Conservation (phyloP, 768 basidiomycete genomes). For the Boletus bicolor region DNA sequence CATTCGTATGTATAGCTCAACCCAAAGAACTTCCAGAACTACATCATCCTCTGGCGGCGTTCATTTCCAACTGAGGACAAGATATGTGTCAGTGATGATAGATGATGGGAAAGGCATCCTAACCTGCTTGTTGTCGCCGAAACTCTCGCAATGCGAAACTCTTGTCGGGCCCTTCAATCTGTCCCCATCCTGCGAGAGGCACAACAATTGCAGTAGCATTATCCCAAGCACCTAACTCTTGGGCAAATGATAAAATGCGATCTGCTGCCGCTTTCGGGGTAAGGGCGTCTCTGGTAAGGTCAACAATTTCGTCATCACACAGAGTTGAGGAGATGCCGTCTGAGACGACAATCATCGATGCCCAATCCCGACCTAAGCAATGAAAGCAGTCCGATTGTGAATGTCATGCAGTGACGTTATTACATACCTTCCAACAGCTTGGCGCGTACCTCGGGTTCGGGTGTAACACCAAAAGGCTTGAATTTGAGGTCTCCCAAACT, state of each 20-base stretch:
- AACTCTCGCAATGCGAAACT: slow-evolving; percentile 85
- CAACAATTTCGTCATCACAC: slow-evolving; percentile 92
- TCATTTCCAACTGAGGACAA: slow-evolving; percentile 54
- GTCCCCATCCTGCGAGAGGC: slow-evolving; percentile 91
- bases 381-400: background rate
- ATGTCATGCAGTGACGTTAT: background rate
- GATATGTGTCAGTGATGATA: slow-evolving; percentile 1
- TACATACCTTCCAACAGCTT: slow-evolving; percentile 68
- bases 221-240: slow-evolving; percentile 81
- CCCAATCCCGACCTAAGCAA: slow-evolving; percentile 72
- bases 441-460: slow-evolving; percentile 84
- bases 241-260: slow-evolving; percentile 78
- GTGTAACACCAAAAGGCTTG: slow-evolving; percentile 88
- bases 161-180: slow-evolving; percentile 71
- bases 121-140: slow-evolving; percentile 62
- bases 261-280: slow-evolving; percentile 82
- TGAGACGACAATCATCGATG: slow-evolving; percentile 84
- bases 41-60: slow-evolving; percentile 62
- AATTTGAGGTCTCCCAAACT: slow-evolving; percentile 88
- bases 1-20: background rate
- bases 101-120: slow-evolving; percentile 10
- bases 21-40: slow-evolving; percentile 8
- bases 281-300: slow-evolving; percentile 70
- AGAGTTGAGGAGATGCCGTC: slow-evolving; percentile 91
- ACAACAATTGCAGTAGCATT: slow-evolving; percentile 91